Evolutionary conservation across 139 green algal species (phyloP).

Genomic region (Chlorokybus atmophyticus): DNA sequence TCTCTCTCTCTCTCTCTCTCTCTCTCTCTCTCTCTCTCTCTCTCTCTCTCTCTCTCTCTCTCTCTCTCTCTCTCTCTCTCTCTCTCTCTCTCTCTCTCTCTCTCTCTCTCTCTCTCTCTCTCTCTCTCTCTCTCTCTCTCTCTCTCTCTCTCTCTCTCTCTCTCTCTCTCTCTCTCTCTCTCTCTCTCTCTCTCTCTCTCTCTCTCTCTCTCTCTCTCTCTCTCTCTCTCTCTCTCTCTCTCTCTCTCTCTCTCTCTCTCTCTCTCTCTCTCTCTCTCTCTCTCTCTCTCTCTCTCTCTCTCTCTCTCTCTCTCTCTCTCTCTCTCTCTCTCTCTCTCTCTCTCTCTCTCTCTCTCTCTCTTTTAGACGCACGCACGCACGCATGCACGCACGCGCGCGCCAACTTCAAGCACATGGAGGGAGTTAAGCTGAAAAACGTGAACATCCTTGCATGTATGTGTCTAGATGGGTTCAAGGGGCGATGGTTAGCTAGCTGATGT

Average conservation of each 20-base stretch:
- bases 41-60: conserved; percentile 3
- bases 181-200: conserved; percentile 1
- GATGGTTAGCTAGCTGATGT: too few relatives aligned
- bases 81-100: conserved; percentile 3
- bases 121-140: conserved; percentile 1
- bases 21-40: not conserved
- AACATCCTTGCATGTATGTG: too few relatives aligned
- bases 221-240: conserved; percentile 3
- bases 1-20: not conserved
- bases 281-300: conserved; percentile 3
- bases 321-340: too few relatives aligned
- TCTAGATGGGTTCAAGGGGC: too few relatives aligned
- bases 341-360: not conserved
- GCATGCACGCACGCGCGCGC: too few relatives aligned
- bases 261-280: conserved; percentile 3
- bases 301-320: not conserved
- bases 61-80: conserved; percentile 3
- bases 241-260: conserved; percentile 3
- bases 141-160: conserved; percentile 1
- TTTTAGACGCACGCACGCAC: not conserved
- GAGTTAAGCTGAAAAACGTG: too few relatives aligned
- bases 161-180: conserved; percentile 3
- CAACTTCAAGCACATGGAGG: too few relatives aligned
- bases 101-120: conserved; percentile 3
- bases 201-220: conserved; percentile 3